Conservation (phyloP, 106 monocot species). For the Alisma plantagoaquatica region DNA sequence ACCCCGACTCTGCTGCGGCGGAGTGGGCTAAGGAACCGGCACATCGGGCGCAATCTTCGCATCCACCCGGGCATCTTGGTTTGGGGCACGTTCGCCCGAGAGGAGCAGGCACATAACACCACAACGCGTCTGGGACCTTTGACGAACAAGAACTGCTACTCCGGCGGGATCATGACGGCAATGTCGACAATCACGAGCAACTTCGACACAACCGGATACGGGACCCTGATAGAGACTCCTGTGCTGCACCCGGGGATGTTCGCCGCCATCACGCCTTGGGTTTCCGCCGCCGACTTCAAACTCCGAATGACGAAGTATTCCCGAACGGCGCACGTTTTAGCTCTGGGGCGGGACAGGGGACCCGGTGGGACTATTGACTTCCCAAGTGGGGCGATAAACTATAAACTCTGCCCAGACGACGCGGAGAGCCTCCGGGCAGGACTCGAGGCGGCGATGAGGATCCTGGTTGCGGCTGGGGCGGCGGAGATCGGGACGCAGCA, state of each 20-base stretch:
- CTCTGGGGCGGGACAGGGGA: slow-evolving; percentile 38
- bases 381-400: slow-evolving; percentile 28
- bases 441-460: slow-evolving; percentile 25
- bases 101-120: too few species aligned
- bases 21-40: slow-evolving; percentile 44
- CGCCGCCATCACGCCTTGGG: slow-evolving; percentile 37
- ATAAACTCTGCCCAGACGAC: slow-evolving; percentile 16
- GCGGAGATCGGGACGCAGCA: slow-evolving; percentile 50
- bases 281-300: slow-evolving; percentile 48
- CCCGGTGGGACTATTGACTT: slow-evolving; percentile 25
- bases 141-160: slow-evolving; percentile 30
- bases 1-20: slow-evolving; percentile 34
- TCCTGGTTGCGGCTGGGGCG: slow-evolving; percentile 62
- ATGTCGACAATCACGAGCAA: slow-evolving; percentile 9
- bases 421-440: slow-evolving; percentile 31
- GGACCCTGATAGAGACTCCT: slow-evolving; percentile 47
- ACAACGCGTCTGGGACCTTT: slow-evolving; percentile 27
- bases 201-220: not conserved
- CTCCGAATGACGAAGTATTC: slow-evolving; percentile 42
- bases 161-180: slow-evolving; percentile 71
- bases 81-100: slow-evolving; percentile 28
- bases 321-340: slow-evolving; percentile 41
- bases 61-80: slow-evolving; percentile 39
- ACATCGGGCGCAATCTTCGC: slow-evolving; percentile 61
- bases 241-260: slow-evolving; percentile 21